Evolutionary conservation across 306 rosid species (phyloP).

Genomic region (Casuarina equisetifolia): DNA sequence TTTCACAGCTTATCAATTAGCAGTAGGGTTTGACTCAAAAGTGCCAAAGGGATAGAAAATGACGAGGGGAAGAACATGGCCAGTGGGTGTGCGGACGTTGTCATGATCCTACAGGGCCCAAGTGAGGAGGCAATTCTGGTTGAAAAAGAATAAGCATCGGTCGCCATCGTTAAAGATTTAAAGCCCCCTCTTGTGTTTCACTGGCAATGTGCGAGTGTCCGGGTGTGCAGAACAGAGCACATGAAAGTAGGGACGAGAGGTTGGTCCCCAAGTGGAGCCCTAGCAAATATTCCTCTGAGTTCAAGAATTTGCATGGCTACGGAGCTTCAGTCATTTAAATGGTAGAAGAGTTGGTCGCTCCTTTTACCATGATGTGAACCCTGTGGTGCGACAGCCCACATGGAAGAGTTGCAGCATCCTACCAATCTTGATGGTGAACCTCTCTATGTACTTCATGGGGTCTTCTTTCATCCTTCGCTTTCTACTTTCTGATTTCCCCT

Average conservation of each 20-base stretch:
- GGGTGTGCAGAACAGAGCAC: constrained; percentile 36
- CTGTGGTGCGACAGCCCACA: constrained; percentile 12
- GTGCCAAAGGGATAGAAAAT: constrained; percentile 39
- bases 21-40: constrained; percentile 6
- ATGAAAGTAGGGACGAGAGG: constrained; percentile 40
- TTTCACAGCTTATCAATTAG: constrained; percentile 26
- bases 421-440: not conserved
- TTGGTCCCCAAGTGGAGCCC: constrained; percentile 41
- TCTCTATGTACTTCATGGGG: not conserved
- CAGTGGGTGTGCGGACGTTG: constrained; percentile 27
- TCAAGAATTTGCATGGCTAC: constrained; percentile 15
- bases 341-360: constrained; percentile 30
- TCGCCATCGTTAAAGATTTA: constrained; percentile 16
- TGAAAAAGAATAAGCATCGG: constrained; percentile 25
- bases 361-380: not conserved
- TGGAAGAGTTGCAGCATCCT: not conserved
- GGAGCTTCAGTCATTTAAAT: constrained; percentile 9
- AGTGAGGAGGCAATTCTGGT: constrained; percentile 30
- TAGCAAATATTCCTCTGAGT: constrained; percentile 2
- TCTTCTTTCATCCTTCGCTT: not conserved
- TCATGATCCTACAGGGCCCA: constrained; percentile 22
- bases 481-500: not conserved
- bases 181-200: constrained; percentile 33
- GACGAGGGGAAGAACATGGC: constrained; percentile 42
- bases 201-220: constrained; percentile 53